A percentile compares a stretch with the other conserved stretches of the same genome.
Conservation (phyloP, 805 yeast species). For the Debaryomyces hansenii region DNA sequence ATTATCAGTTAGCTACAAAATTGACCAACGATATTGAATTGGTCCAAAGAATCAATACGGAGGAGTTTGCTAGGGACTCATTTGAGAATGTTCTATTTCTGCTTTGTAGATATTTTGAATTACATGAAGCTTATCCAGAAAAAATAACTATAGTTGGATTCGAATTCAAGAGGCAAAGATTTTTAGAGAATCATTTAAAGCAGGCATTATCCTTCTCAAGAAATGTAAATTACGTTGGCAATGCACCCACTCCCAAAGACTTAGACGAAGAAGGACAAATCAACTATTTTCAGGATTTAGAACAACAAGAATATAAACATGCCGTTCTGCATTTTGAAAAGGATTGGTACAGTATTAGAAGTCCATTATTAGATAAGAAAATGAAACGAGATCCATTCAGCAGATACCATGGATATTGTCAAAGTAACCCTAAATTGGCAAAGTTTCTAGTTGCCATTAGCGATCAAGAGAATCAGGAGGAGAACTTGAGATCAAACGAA, state of each 20-base stretch:
- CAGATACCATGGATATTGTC: slow-evolving; percentile 37
- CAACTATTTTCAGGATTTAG: slow-evolving; percentile 49
- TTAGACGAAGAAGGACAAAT: slow-evolving; percentile 16
- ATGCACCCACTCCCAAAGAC: slow-evolving; percentile 52
- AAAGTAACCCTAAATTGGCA: slow-evolving; percentile 20
- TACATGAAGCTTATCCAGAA: slow-evolving; percentile 48
- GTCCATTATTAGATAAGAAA: slow-evolving; percentile 49
- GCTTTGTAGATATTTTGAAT: slow-evolving; percentile 51
- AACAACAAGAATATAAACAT: slow-evolving; percentile 46
- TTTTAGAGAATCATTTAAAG: slow-evolving; percentile 52
- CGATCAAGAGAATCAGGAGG: slow-evolving; percentile 1
- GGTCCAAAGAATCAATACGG: slow-evolving; percentile 43
- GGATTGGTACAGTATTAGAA: slow-evolving; percentile 60
- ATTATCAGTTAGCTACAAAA: slow-evolving; percentile 44
- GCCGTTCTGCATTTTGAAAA: slow-evolving; percentile 54
- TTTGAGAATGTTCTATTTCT: slow-evolving; percentile 74
- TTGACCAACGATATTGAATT: slow-evolving; percentile 17
- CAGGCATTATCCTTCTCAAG: slow-evolving; percentile 43
- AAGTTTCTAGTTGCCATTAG: slow-evolving; percentile 14
- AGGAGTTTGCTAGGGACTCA: slow-evolving; percentile 77
- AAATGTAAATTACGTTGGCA: slow-evolving; percentile 51
- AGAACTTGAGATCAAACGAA: slow-evolving; percentile 1
- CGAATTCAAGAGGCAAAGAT: slow-evolving; percentile 68
- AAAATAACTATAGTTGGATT: slow-evolving; percentile 65
- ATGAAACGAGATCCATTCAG: slow-evolving; percentile 56